Evolutionary conservation across 306 rosid species (phyloP).

Genomic region (Fragaria iinumae): DNA sequence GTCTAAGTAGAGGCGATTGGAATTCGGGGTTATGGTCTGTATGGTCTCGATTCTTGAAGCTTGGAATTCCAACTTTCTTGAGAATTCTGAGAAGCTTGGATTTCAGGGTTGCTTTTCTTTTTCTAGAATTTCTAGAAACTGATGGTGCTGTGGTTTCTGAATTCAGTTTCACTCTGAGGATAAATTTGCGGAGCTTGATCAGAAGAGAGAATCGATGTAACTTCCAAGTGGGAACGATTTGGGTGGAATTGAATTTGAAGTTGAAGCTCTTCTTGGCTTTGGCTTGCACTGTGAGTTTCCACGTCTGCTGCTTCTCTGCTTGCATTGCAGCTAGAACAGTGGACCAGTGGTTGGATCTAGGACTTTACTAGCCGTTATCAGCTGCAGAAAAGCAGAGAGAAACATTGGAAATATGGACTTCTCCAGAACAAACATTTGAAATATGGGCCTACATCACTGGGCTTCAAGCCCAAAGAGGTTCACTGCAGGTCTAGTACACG

Average conservation of each 20-base stretch:
- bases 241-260: conserved; percentile 39
- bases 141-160: conserved; percentile 32
- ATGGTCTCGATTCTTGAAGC: conserved; percentile 7
- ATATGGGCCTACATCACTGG: too few species aligned
- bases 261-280: conserved; percentile 41
- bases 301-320: conserved; percentile 32
- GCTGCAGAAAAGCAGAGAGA: neutral
- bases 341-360: neutral
- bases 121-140: neutral
- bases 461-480: too few species aligned
- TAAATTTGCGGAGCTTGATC: conserved; percentile 40
- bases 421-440: too few species aligned
- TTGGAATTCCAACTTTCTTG: conserved; percentile 23
- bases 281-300: conserved; percentile 45
- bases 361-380: conserved; percentile 32
- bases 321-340: conserved; percentile 30
- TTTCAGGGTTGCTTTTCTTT: conserved; percentile 14
- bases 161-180: conserved; percentile 26
- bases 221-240: conserved; percentile 27
- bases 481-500: too few species aligned
- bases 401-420: neutral
- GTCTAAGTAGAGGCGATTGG: neutral
- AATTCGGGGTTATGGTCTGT: conserved; percentile 17
- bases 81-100: conserved; percentile 31
- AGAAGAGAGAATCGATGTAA: conserved; percentile 40